A percentile compares a stretch with the other conserved stretches of the same genome.
phyloP scores from a whole-genome alignment of 768 basidiomycete species.

The Hericium rajendrae region DNA sequence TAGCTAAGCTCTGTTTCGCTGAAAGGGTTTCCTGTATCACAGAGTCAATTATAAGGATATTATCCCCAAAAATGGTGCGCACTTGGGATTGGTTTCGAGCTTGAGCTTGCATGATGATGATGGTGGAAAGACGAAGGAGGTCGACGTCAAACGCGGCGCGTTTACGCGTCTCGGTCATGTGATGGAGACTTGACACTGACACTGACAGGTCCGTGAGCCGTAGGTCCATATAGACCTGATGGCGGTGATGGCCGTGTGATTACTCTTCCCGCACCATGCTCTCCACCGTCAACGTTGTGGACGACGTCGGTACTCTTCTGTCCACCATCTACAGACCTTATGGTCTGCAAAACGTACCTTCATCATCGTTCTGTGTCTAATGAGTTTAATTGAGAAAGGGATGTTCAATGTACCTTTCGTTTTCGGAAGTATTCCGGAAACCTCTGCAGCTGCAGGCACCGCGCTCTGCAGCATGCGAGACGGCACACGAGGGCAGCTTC shows the following conservation, averaged over 20 bases:
- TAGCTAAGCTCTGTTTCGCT: slow-evolving; percentile 53
- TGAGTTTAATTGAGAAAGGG: too few relatives aligned
- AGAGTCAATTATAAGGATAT: neutral
- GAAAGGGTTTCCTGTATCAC: slow-evolving; percentile 21
- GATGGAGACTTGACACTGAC: neutral
- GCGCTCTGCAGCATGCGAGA: neutral
- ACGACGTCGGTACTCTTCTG: too few relatives aligned
- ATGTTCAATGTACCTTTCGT: neutral
- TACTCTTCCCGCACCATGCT: too few relatives aligned
- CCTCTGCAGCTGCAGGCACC: neutral
- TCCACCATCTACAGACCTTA: too few relatives aligned
- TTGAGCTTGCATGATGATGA: slow-evolving; percentile 31
- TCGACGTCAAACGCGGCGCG: neutral
- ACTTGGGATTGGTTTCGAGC: slow-evolving; percentile 21
- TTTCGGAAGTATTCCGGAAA: neutral
- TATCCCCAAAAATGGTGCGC: neutral
- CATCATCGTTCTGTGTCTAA: too few relatives aligned
- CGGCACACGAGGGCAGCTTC: neutral
- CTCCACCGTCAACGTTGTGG: too few relatives aligned
- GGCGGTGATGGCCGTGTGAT: too few relatives aligned
- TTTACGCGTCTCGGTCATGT: neutral
- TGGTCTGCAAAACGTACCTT: too few relatives aligned
- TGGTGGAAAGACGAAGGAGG: neutral
- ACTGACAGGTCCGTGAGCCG: too few relatives aligned
- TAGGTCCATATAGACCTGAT: too few relatives aligned